Conservation (phyloP, 2,329 filamentous ascomycete genomes). For the Magnaporthiopsis poae region DNA sequence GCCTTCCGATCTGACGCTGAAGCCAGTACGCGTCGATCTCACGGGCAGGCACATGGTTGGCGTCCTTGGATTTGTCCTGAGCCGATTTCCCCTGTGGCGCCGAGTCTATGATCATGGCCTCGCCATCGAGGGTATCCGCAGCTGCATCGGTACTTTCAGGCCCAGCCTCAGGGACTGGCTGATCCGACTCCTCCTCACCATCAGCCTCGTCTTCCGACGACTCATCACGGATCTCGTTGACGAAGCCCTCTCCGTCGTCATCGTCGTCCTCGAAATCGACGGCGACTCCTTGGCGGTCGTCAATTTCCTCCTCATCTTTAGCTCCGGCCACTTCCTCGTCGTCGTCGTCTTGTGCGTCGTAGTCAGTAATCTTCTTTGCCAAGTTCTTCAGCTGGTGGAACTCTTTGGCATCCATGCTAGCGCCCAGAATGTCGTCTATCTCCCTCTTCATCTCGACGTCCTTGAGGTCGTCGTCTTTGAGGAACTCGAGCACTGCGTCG, state of each 20-base stretch:
- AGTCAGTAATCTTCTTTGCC: conserved; percentile 97
- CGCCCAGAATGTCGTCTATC: conserved; percentile 85
- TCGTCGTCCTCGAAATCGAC: conserved; percentile 93
- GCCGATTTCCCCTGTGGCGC: conserved; percentile 39
- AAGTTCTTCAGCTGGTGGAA: conserved; percentile 96
- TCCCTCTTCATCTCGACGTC: conserved; percentile 98
- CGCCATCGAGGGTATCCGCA: conserved; percentile 46
- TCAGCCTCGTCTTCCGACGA: conserved; percentile 72
- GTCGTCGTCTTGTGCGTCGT: conserved; percentile 90
- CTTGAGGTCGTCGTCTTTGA: conserved; percentile 93
- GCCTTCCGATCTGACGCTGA: conserved; percentile 76
- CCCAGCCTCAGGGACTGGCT: conserved; percentile 39
- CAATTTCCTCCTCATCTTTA: conserved; percentile 65
- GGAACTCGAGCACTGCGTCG: conserved; percentile 77
- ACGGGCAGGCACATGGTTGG: conserved; percentile 62
- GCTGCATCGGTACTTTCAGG: conserved; percentile 41
- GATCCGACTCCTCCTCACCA: conserved; percentile 43
- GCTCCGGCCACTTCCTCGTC: conserved; percentile 71
- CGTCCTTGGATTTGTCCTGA: conserved; percentile 39
- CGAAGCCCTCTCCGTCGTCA: conserved; percentile 66
- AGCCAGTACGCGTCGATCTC: conserved; percentile 98
- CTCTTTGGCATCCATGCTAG: conserved; percentile 70
- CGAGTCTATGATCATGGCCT: conserved; percentile 77
- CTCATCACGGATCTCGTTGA: conserved; percentile 81
- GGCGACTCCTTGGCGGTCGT: conserved; percentile 90